A percentile compares a stretch with the other conserved stretches of the same genome.
phyloP scores from a whole-genome alignment of 176 grass and related monocot genomes.

The Oryza meyeriana region DNA sequence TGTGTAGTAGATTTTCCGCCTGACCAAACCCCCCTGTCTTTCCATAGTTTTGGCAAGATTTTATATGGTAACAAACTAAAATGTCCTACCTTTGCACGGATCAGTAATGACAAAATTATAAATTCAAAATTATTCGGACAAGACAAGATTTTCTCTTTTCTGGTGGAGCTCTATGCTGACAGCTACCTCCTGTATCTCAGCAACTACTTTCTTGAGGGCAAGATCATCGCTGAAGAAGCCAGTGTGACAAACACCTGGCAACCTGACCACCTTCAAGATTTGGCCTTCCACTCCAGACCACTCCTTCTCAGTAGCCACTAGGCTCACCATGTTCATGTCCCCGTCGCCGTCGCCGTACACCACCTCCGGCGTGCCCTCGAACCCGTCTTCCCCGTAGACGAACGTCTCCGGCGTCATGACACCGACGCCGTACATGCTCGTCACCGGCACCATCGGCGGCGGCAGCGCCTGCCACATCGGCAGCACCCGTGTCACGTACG shows the following conservation, averaged over 20 bases:
- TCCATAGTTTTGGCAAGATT: not conserved
- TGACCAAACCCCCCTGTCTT: not conserved
- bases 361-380: constrained; percentile 42
- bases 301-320: constrained; percentile 33
- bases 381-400: constrained; percentile 37
- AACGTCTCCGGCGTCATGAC: constrained; percentile 49
- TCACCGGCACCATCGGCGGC: constrained; percentile 56
- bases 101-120: too few species aligned
- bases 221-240: constrained; percentile 25
- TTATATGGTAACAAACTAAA: not conserved
- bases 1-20: not conserved
- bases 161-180: not conserved
- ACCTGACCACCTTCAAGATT: constrained; percentile 45
- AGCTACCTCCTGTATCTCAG: constrained; percentile 21
- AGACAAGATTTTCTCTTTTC: not conserved
- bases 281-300: constrained; percentile 41
- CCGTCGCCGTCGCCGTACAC: constrained; percentile 69
- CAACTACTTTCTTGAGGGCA: constrained; percentile 5
- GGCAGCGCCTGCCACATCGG: constrained; percentile 36
- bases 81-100: not conserved
- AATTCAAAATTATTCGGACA: not conserved
- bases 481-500: constrained; percentile 57
- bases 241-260: constrained; percentile 41
- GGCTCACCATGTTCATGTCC: constrained; percentile 56
- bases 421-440: constrained; percentile 49